phyloP scores from a whole-genome alignment of 805 yeast genomes.

The Wickerhamiella siamensis region DNA sequence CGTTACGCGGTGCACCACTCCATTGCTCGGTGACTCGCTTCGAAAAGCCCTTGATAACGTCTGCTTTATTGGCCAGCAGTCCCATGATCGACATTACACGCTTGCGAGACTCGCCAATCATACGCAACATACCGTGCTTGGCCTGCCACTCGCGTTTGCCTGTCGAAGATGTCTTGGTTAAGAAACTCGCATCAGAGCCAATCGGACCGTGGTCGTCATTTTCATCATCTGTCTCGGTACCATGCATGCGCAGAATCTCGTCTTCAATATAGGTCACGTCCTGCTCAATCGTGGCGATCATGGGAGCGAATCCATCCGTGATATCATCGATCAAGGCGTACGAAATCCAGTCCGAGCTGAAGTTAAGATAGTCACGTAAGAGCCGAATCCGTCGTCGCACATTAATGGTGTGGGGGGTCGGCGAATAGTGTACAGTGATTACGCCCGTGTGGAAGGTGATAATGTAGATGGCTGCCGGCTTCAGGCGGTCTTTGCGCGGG shows the following conservation, averaged over 20 bases:
- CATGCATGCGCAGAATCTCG: constrained; percentile 75
- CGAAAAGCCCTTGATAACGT: constrained; percentile 91
- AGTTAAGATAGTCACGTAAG: constrained; percentile 73
- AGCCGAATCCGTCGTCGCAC: constrained; percentile 87
- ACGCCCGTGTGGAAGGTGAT: constrained; percentile 86
- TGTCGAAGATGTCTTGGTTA: constrained; percentile 18
- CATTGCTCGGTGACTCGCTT: constrained; percentile 79
- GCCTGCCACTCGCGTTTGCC: constrained; percentile 63
- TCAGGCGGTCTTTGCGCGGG: constrained; percentile 37
- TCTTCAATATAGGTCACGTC: constrained; percentile 94
- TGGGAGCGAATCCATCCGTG: constrained; percentile 94
- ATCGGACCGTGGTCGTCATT: constrained; percentile 26
- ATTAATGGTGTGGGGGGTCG: constrained; percentile 92
- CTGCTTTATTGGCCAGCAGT: constrained; percentile 82
- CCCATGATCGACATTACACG: constrained; percentile 83
- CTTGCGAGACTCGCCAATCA: constrained; percentile 91
- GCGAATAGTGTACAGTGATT: constrained; percentile 81
- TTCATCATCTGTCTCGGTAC: constrained; percentile 38
- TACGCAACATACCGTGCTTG: constrained; percentile 86
- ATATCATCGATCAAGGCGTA: constrained; percentile 94
- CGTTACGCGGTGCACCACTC: constrained; percentile 66
- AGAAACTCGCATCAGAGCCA: constrained; percentile 10
- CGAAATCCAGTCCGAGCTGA: constrained; percentile 92
- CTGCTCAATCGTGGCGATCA: constrained; percentile 85
- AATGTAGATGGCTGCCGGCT: constrained; percentile 84